Base-by-base conservation (phyloP, 2,329 filamentous ascomycete genomes). In the Lecanoromycetidae sp. region DNA sequence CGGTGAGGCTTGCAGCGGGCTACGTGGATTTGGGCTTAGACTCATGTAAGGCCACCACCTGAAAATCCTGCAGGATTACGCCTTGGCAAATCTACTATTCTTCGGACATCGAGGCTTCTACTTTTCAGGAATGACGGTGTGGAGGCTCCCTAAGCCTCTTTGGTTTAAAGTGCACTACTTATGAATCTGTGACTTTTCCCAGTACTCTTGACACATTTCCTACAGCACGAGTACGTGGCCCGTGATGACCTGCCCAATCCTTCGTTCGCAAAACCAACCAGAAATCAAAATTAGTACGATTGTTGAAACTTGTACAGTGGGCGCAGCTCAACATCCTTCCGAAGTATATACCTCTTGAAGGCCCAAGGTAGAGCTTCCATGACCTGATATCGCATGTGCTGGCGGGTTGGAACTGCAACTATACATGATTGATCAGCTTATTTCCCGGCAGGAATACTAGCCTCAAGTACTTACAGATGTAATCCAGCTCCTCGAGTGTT, bases 401-500 rank as follows among this genome's bases (percentile, higher is more conserved):
- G 45, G n/a, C 43, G 27, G 12, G 52, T 53, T 22, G 52, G 52
- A 3, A 53, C 52, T 3, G 36, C 52, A 20, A 53, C 48, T 52
- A 9, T 7, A 36, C 15, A 3, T 20, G 26, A 38, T 5, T 1
- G 2, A 15, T 50, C 13, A 49, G 36, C 36, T 22, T 5, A 27
- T 27, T 33, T 8, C 7, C n/a, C 8, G 10, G 10, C 5, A 5
- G 22, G 12, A 1, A 5, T 15, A 19, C 4, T 34, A 26, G 20
- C 5, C n/a, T n/a, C n/a, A 15, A 41, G n/a, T 22, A 33, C 27
- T 43, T 42, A 53, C 51, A 54, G 27, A 54, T 52, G 20, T 52
- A 52, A 30, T 54, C 52, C 2, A 54, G 36, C 29, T 52, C 52
- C 30, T 54, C 52, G 6, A 54, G 41, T 4, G 52, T 54, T n/a